These are phyloP conservation scores for Apiospora pterosperma DNA, from an alignment of 2,329 filamentous ascomycete species.

Conservation along the genomic window DNA sequence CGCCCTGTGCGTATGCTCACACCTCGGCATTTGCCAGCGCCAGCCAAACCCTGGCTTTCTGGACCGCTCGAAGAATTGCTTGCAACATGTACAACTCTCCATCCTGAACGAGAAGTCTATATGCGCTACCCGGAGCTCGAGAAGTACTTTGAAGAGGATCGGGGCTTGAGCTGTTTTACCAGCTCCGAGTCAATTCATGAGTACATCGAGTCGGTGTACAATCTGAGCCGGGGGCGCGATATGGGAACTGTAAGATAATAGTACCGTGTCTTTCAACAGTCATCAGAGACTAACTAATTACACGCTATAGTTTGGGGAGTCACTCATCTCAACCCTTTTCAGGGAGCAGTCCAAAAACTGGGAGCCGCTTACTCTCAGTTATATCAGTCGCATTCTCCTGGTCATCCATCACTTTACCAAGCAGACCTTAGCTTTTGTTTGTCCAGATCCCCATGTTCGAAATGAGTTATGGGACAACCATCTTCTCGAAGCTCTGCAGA, in stretches of 20 bases:
- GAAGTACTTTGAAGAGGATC: background rate
- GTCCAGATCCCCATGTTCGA: conserved; percentile 37
- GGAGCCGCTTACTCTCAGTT: conserved; percentile 37
- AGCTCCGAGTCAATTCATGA: conserved; percentile 27
- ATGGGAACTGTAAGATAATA: conserved; percentile 32
- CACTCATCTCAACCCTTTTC: conserved; percentile 37
- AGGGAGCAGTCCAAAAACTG: conserved; percentile 47
- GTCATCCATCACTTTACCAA: conserved; percentile 43
- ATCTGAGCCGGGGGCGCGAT: conserved; percentile 36
- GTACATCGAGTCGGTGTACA: conserved; percentile 41
- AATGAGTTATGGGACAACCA: conserved; percentile 32
- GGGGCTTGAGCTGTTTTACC: background rate
- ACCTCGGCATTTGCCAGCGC: too few relatives aligned
- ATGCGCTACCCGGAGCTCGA: background rate
- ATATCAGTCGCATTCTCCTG: conserved; percentile 41
- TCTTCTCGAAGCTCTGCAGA: conserved; percentile 39
- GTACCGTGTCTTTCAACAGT: background rate
- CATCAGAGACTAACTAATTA: background rate
- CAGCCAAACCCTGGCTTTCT: background rate
- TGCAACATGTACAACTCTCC: background rate
- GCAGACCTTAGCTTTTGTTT: conserved; percentile 34
- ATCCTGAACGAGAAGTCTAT: background rate
- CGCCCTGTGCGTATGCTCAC: too few relatives aligned
- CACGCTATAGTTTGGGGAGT: conserved; percentile 14
- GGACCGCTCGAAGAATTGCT: background rate